Conservation (phyloP, 306 rosid species). For the Trifolium subterraneum region DNA sequence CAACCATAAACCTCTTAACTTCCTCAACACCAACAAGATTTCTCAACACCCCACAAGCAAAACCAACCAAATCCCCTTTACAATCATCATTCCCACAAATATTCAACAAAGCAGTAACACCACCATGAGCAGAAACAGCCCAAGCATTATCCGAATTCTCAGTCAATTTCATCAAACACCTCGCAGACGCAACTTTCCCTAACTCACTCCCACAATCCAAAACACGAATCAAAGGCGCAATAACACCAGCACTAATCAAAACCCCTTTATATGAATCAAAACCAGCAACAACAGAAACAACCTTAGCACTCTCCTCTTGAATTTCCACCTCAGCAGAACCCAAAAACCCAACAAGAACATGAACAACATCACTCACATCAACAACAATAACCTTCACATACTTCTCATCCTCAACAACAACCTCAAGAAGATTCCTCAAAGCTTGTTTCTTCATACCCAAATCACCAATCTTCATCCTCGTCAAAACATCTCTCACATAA, state of each 20-base stretch:
- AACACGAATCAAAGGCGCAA: slow-evolving; percentile 73
- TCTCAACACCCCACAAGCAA: slow-evolving; percentile 79
- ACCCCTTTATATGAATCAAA: slow-evolving; percentile 62
- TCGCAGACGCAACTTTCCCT: slow-evolving; percentile 64
- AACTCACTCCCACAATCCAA: slow-evolving; percentile 70
- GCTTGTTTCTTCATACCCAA: slow-evolving; percentile 77
- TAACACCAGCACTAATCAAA: slow-evolving; percentile 64
- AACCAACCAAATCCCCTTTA: slow-evolving; percentile 63
- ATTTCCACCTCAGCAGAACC: slow-evolving; percentile 63
- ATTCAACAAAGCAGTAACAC: slow-evolving; percentile 76
- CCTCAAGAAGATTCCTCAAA: slow-evolving; percentile 58
- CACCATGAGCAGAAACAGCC: slow-evolving; percentile 94
- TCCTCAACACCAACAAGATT: slow-evolving; percentile 87
- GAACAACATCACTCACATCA: slow-evolving; percentile 67
- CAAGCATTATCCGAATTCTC: slow-evolving; percentile 89
- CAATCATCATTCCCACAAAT: slow-evolving; percentile 55
- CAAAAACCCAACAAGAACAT: slow-evolving; percentile 60
- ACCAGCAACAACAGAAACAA: slow-evolving; percentile 64
- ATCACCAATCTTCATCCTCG: slow-evolving; percentile 87
- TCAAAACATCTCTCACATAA: slow-evolving; percentile 72
- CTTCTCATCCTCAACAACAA: slow-evolving; percentile 75
- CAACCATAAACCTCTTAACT: slow-evolving; percentile 83
- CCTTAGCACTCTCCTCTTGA: slow-evolving; percentile 65
- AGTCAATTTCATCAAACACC: slow-evolving; percentile 75
- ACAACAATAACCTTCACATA: slow-evolving; percentile 68